These are phyloP conservation scores for Ophiobolus disseminans DNA, from an alignment of 2,329 filamentous ascomycete genomes.

Conservation along the genomic window DNA sequence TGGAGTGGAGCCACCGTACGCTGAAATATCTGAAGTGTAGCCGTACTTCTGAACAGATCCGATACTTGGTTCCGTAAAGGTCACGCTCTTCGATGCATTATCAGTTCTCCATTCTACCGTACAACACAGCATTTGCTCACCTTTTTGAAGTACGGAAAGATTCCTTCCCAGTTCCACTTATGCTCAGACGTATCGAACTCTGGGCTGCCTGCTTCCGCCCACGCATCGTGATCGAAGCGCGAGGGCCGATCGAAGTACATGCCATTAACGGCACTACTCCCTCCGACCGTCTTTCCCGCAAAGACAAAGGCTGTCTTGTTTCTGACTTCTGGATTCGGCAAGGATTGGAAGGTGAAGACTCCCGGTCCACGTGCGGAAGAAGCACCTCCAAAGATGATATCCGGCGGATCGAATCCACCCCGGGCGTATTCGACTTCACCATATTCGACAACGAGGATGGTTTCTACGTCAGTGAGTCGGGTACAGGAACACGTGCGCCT, in stretches of 20 bases:
- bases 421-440: constrained; percentile 2
- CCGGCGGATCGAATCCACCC: neutral
- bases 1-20: constrained; percentile 8
- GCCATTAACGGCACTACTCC: constrained; percentile 18
- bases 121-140: neutral
- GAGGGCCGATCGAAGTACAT: constrained; percentile 10
- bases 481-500: no score
- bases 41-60: neutral
- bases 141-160: constrained; percentile 24
- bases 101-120: neutral
- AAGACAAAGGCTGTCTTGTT: constrained; percentile 1
- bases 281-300: constrained; percentile 16
- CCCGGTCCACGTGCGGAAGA: neutral
- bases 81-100: constrained; percentile 4
- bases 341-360: constrained; percentile 7
- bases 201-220: constrained; percentile 12
- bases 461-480: neutral
- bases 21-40: constrained; percentile 12
- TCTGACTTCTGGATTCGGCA: constrained; percentile 8
- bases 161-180: constrained; percentile 20
- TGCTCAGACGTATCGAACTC: constrained; percentile 2
- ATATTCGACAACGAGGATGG: constrained; percentile 16
- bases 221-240: constrained; percentile 14
- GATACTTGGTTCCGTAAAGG: constrained; percentile 10
- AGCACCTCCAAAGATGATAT: neutral